Base-by-base conservation (phyloP, 2,329 filamentous ascomycete genomes). In the Ophiostoma perfectum region DNA sequence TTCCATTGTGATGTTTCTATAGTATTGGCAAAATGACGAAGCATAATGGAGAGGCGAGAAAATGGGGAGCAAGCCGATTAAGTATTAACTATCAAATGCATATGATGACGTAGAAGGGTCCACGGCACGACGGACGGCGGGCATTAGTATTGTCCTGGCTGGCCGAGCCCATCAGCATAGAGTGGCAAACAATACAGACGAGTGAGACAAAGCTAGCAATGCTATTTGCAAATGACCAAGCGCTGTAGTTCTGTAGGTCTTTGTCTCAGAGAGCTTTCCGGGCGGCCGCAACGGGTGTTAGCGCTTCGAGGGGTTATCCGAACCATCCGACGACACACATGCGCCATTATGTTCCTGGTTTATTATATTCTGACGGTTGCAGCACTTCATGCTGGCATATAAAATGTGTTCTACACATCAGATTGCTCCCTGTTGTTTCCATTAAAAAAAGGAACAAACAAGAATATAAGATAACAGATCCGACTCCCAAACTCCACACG, bases 1-100 rank as follows among this genome's bases (percentile, higher is more conserved):
- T 62, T 80, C 73, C 78, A 80, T 79, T 67, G 74, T 76, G 41
- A 4, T 45, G 38, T 9, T 3, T 55, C 12, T 55, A 14, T 36
- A 55, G 18, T 27, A 11, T 27, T 27, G 18, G 4, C 9, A 8
- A 55, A 55, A 4, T 36, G 49, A 55, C 18, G 49, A 9, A 55
- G 27, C 27, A 27, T n/a, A 27, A 55, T 18, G 4, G 27, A 27
- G 27, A 55, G 12, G n/a, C 12, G 45, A 27, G 18, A 55, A 27
- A 18, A 55, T 55, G n/a, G 27, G 27, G 27, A 27, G 27, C 27
- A 27, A 27, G 27, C 27, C 27, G 27, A 27, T 27, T 27, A 27
- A 27, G 27, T 27, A 27, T 27, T 2, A 27, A 27, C 27, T 27
- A 27, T 55, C 12, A 9, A 55, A 36, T 55, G 49, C 18, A 9